A percentile compares a stretch with the other conserved stretches of the same genome.
Evolutionary conservation across 768 basidiomycete genomes (phyloP).

Genomic region (Termitomyces sp.): DNA sequence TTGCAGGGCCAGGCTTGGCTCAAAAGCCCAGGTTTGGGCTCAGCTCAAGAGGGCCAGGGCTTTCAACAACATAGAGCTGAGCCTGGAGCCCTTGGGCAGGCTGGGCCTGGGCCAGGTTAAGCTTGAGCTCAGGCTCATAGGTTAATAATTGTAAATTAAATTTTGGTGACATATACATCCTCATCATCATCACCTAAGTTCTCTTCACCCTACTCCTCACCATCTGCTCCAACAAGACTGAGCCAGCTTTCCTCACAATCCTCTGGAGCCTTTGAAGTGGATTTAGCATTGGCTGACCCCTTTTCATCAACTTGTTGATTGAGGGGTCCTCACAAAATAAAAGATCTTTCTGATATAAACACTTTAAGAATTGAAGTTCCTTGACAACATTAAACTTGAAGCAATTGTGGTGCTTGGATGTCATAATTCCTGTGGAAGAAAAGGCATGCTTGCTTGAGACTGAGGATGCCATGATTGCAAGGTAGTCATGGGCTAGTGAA

Average conservation of each 20-base stretch:
- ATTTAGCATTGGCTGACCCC: no score
- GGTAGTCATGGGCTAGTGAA: not conserved
- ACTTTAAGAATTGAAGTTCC: conserved; percentile 13
- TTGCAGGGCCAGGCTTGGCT: not conserved
- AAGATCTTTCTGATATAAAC: conserved; percentile 2
- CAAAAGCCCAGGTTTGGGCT: not conserved
- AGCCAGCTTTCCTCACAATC: no score
- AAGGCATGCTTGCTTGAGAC: not conserved
- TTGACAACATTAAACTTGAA: conserved; percentile 12
- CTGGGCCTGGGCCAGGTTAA: not conserved
- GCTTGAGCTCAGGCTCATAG: not conserved
- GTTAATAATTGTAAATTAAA: not conserved
- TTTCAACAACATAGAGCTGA: not conserved
- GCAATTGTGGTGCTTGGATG: conserved; percentile 7
- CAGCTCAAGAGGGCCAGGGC: not conserved
- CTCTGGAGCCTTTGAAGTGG: no score
- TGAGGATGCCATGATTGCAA: not conserved
- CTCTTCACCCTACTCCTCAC: no score
- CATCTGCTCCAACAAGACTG: no score
- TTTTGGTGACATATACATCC: not conserved
- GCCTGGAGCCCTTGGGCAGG: not conserved
- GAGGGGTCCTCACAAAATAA: conserved; percentile 7
- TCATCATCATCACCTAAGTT: not conserved
- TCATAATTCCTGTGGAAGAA: conserved; percentile 1
- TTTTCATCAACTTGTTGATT: no score